Conservation (phyloP, 1,284 basidiomycete genomes). For the Ustilago xerochloae region DNA sequence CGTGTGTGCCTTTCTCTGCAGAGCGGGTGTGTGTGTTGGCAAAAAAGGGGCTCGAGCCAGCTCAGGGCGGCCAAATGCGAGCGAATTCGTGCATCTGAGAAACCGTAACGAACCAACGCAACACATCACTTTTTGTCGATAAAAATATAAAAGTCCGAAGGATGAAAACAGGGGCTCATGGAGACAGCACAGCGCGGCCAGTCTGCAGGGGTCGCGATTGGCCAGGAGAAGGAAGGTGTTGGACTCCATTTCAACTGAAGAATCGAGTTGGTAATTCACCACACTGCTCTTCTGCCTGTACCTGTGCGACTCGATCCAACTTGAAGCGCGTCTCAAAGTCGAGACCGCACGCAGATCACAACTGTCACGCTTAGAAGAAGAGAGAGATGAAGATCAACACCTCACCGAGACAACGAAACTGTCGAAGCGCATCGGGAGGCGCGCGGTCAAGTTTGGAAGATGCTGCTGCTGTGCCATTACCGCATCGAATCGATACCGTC, state of each 20-base stretch:
- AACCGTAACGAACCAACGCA: conserved; percentile 30
- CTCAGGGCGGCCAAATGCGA: background rate
- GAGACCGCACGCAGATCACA: conserved; percentile 21
- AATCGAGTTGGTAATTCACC: background rate
- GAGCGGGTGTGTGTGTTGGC: conserved; percentile 25
- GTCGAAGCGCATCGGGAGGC: background rate
- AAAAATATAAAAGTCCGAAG: conserved; percentile 7
- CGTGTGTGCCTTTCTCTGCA: background rate
- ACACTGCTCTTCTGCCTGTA: conserved; percentile 1
- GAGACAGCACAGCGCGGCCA: background rate
- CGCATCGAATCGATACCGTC: conserved; percentile 15
- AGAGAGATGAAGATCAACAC: conserved; percentile 11
- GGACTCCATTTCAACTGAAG: conserved; percentile 2
- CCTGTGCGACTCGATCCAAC: conserved; percentile 8
- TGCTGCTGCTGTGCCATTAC: conserved; percentile 26
- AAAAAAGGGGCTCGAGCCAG: conserved; percentile 44
- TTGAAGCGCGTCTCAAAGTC: conserved; percentile 27
- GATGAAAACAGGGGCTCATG: conserved; percentile 6
- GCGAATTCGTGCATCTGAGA: conserved; percentile 26
- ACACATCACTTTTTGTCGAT: conserved; percentile 29
- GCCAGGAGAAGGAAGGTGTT: background rate
- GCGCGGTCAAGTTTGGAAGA: too few species aligned
- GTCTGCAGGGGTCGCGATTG: background rate
- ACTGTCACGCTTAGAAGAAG: background rate
- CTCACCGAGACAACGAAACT: background rate